Evolutionary conservation across 352 stramenopile genomes (phyloP), one percentile per base, ranked within the genome.

Genomic region (Peronospora tabacina): DNA sequence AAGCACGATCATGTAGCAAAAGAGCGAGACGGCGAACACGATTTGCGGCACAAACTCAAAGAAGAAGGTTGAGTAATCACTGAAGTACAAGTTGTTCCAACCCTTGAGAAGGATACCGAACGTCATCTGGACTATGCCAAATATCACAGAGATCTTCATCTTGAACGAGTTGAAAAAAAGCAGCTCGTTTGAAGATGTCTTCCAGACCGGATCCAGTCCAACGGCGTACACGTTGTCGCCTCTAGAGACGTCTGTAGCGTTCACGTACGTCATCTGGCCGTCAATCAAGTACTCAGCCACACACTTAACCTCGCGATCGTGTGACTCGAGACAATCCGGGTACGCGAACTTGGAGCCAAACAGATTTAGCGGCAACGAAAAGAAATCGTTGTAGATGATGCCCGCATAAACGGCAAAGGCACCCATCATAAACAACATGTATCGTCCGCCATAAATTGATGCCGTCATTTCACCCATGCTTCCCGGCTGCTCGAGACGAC

Each of bases 161-260:
- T 99, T 99, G 83, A 99, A 98, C 30, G 93, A 98, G 80, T 99
- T 99, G 72, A 98, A 98, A 63, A 98, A 99, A 12, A 98, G 66
- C 48, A 99, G 73, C 48, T 98, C 95, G 68, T 99, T 99, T 16
- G 85, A 77, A 22, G 94, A 89, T 41, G 97, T 94, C 58, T 99
- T 96, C 97, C 97, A 99, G 37, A 97, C 90, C 9, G 97, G 97
- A 72, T 99, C 97, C 30, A 99, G 57, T 26, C 97, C 97, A 66
- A 99, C 94, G 12, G 92, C 88, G 65, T 99, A 99, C 26, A 99
- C 95, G 47, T 94, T 94, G 13, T 63, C 61, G 43, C 80, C 79
- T 7, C 35, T 49, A 22, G 78, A 72, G n/a, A 94, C 81, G 37
- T 93, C 76, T 9, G 83, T 93, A 9, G 67, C 70, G 43, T 90